These are phyloP conservation scores for Leucosporidium scottii DNA, from an alignment of 768 basidiomycete species.

Conservation along the genomic window DNA sequence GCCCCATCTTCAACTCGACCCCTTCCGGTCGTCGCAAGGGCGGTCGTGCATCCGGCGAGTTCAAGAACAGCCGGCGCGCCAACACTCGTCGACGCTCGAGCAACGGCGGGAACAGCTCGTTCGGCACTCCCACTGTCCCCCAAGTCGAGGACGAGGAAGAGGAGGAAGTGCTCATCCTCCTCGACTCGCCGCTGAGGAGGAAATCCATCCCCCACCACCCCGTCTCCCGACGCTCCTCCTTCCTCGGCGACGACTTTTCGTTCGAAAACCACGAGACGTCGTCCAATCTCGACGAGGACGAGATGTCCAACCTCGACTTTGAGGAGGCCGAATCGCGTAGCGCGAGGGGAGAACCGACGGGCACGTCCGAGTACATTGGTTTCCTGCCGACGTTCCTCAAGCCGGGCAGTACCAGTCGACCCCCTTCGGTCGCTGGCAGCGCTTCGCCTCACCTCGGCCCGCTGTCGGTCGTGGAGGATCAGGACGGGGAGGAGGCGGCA, in stretches of 20 bases:
- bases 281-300: constrained; percentile 19
- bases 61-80: neutral
- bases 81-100: constrained; percentile 10
- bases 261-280: neutral
- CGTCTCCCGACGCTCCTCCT: constrained; percentile 3
- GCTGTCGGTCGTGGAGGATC: neutral
- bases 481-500: too few relatives aligned
- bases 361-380: constrained; percentile 15
- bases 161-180: constrained; percentile 1
- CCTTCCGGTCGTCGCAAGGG: neutral
- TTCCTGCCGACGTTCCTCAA: constrained; percentile 22
- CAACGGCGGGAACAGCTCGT: neutral
- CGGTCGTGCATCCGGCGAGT: constrained; percentile 8
- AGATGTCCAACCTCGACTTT: constrained; percentile 10
- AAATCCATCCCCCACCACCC: neutral
- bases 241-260: constrained; percentile 9
- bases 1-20: neutral
- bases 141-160: neutral
- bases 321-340: constrained; percentile 8
- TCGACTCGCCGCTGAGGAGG: constrained; percentile 2
- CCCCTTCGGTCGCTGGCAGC: too few relatives aligned
- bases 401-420: neutral
- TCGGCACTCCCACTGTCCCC: neutral
- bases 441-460: neutral
- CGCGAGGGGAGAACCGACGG: neutral